Base-by-base conservation (phyloP, 2,329 filamentous ascomycete species). In the Blastomyces parvus region DNA sequence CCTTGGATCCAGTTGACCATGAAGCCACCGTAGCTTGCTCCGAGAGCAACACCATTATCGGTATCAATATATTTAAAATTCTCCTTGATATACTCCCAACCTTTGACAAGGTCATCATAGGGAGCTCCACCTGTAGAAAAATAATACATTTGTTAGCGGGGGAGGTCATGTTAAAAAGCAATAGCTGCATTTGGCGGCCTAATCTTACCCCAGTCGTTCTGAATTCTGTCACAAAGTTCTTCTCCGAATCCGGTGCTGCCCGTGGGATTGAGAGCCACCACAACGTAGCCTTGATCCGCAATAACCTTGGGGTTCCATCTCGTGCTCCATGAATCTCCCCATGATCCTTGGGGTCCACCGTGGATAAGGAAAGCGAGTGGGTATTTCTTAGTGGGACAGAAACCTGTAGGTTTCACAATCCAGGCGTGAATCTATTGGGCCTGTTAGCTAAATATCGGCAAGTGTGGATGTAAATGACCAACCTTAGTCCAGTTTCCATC, bases 221-320 rank as follows among this genome's bases (percentile, higher is more conserved):
- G 80, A 70, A 97, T 96, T 0, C 85, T 88, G 71, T 96, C 86
- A 40, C 86, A 85, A 62, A 93, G 84, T 40, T 83, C 82, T 77
- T 93, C 88, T 5, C 91, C 91, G 70, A 91, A 96, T 2, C 90
- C 88, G 5, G 89, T 91, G 70, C 86, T 89, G 22, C 91, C 91
- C 0, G 90, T 94, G 9, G 89, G 89, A 73, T 96, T 96, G 11
- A 90, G 89, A 59, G 86, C 83, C 57, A 96, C 85, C 27, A 88
- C 89, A 3, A 96, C 83, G 71, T 94, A 96, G 56, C 91, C 91
- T 76, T 93, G 89, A 73, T 95, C 90, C 3, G 91, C 90, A 71
- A 91, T 95, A 11, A 93, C 83, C 64, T 89, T 89, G 1, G 89
- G 88, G 72, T 95, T 95, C 91, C 91, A 96, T 22, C 91, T 82